Percentiles rank a stretch among this genome's conserved stretches.
These are phyloP conservation scores for Marasmius fiardii DNA, from an alignment of 1,284 basidiomycete genomes.

Conservation along the genomic window DNA sequence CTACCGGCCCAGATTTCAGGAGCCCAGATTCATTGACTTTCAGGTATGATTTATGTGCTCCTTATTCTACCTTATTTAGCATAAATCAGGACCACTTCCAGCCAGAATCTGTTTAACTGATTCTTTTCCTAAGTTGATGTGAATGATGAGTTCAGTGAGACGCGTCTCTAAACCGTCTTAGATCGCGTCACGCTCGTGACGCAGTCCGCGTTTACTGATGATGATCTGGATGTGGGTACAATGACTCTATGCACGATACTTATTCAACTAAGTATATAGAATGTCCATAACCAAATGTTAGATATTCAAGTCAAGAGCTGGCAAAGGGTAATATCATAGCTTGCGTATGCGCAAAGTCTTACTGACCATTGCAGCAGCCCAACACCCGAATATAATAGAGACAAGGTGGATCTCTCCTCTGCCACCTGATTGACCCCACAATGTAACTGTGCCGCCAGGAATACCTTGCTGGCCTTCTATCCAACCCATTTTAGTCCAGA, in stretches of 20 bases:
- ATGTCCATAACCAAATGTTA: not conserved
- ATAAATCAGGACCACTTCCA: no score
- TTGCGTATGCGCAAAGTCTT: constrained; percentile 90
- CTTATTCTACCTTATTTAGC: no score
- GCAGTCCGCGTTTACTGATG: no score
- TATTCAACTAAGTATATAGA: no score
- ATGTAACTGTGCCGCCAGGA: constrained; percentile 68
- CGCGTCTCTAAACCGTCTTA: not conserved
- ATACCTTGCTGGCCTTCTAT: constrained; percentile 74
- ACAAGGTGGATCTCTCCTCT: constrained; percentile 79
- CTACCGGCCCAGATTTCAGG: no score
- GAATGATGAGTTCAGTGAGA: no score
- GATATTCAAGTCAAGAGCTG: not conserved
- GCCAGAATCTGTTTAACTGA: no score
- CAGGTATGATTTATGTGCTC: no score
- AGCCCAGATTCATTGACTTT: no score
- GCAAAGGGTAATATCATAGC: constrained; percentile 32
- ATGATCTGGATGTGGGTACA: no score
- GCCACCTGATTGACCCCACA: constrained; percentile 73
- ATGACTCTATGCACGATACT: no score
- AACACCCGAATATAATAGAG: constrained; percentile 70
- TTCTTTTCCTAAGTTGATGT: no score
- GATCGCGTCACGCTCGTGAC: constrained; percentile 4
- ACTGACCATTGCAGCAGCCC: constrained; percentile 95
- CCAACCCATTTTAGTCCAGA: constrained; percentile 83